Evolutionary conservation across 441 rosid species (phyloP).

Genomic region (Breynia disticha): DNA sequence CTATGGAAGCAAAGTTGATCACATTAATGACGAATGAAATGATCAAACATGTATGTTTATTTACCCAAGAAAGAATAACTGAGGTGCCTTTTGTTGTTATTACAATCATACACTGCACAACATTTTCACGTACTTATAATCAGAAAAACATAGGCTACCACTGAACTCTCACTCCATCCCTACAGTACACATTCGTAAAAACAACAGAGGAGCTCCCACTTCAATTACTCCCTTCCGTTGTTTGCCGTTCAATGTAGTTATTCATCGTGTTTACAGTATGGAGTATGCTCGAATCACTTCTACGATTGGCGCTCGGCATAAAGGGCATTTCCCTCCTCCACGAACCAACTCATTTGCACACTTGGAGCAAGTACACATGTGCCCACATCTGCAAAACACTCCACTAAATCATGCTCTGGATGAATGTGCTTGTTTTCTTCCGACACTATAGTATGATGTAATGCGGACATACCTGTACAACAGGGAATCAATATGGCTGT

Average conservation of each 20-base stretch:
- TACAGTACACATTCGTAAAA: conserved; percentile 13
- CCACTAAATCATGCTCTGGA: too few species aligned
- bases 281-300: conserved; percentile 97
- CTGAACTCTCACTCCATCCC: conserved; percentile 5
- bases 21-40: neutral
- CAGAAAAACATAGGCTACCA: conserved; percentile 26
- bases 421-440: neutral
- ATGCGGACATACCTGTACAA: conserved; percentile 61
- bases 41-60: conserved; percentile 10
- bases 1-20: too few species aligned
- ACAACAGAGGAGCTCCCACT: conserved; percentile 10
- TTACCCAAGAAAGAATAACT: conserved; percentile 36
- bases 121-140: conserved; percentile 23
- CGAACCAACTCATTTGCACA: conserved; percentile 86
- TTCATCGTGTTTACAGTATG: conserved; percentile 45
- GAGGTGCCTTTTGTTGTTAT: conserved; percentile 33
- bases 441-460: neutral
- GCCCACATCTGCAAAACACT: conserved; percentile 67
- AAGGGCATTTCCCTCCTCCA: conserved; percentile 85
- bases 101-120: conserved; percentile 31
- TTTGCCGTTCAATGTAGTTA: conserved; percentile 1
- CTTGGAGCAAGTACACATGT: conserved; percentile 95
- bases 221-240: conserved; percentile 10
- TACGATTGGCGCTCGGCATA: conserved; percentile 89
- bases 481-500: conserved; percentile 84